Evolutionary conservation across 192 early-diverging fungal species (phyloP), one percentile per base, ranked within the genome.

Genomic region (Pecoramyces ruminantium): DNA sequence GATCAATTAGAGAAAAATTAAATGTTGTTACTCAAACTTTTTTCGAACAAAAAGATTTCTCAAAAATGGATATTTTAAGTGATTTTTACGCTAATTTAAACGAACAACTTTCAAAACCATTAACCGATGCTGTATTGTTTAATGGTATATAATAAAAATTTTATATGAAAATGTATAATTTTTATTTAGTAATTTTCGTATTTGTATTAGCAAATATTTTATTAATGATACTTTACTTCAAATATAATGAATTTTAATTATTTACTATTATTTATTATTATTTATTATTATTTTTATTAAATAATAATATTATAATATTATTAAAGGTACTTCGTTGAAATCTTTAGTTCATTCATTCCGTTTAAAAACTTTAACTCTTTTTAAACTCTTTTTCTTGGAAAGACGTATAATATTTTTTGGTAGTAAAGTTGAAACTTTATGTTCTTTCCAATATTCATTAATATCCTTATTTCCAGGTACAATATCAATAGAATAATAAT

Each of bases 391-490:
- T 28, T 81, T 95, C 15, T 83, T 95, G 29, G 93, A 92, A 79
- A 95, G 92, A 80, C 84, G 91, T 84, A 91, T 93, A 85, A 38
- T 95, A 78, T 95, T 95, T 83, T 95, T 93, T 86, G 94, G 94
- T n/a, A 91, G 92, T 42, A 91, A 91, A 77, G 94, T 95, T 11
- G 94, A 95, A 80, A 85, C 87, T 30, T 82, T 95, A 16, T 94
- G 92, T 77, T 92, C 92, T 13, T 94, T 92, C 83, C 92, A 95
- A 82, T 95, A 95, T 83, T 90, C 89, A 29, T 82, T 95, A 51
- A 88, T 94, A 15, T 93, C 92, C 0, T 81, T 95, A 39, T 86
- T 95, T 15, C 93, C 93, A 77, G 92, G 90, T 86, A 77, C 1
- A 51, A 40, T 9, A 27, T 28, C 0, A 39, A 29, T n/a, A 83